Conservation (phyloP, 2,329 filamentous ascomycete genomes). For the Colletotrichum sp. region DNA sequence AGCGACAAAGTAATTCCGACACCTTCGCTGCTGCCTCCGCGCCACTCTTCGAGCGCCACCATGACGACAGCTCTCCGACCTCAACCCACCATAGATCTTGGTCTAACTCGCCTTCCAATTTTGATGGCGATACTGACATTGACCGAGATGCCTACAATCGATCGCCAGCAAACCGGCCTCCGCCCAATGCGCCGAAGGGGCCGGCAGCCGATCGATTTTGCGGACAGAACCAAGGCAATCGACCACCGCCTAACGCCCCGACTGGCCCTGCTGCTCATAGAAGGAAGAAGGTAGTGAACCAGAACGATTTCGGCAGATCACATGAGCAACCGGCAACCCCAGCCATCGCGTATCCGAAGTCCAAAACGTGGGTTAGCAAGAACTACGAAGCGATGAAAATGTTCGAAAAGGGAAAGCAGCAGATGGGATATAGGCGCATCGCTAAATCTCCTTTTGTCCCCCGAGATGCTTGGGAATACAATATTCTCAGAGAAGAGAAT, state of each 20-base stretch:
- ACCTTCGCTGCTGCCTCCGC: not conserved
- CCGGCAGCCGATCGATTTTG: not conserved
- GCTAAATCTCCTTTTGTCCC: conserved; percentile 42
- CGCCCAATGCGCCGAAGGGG: not conserved
- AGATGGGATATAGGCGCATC: conserved; percentile 37
- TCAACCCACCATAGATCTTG: not conserved
- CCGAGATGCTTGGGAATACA: not conserved
- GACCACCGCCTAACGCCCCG: conserved; percentile 22
- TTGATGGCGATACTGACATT: not conserved
- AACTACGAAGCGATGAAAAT: conserved; percentile 30
- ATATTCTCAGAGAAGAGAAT: not conserved
- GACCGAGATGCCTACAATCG: not conserved
- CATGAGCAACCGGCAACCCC: conserved; percentile 13
- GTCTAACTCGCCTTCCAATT: not conserved
- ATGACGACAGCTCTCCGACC: not conserved
- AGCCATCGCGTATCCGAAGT: conserved; percentile 39
- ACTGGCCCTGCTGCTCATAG: not conserved
- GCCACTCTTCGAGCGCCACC: not conserved
- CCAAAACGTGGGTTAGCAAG: conserved; percentile 43
- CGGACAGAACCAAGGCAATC: not conserved
- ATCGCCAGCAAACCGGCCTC: not conserved
- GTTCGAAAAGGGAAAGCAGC: conserved; percentile 39
- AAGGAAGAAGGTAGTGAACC: not conserved
- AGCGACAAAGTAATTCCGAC: not conserved
- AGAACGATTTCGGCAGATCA: not conserved